A percentile compares a stretch with the other conserved stretches of the same genome.
phyloP scores from a whole-genome alignment of 441 rosid species.

The Gossypium gossypioides region DNA sequence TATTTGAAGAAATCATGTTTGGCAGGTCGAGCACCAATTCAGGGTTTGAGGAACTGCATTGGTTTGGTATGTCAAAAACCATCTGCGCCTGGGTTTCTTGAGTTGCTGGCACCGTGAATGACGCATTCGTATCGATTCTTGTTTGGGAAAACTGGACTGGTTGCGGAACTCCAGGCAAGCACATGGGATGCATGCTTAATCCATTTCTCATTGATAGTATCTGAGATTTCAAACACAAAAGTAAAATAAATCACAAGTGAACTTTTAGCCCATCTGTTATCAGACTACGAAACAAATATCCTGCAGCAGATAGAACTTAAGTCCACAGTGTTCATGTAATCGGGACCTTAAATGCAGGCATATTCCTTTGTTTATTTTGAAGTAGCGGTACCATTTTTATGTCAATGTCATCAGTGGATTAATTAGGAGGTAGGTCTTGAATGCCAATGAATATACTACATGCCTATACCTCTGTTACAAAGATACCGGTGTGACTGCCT shows the following conservation, averaged over 20 bases:
- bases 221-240: conserved; percentile 27
- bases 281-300: neutral
- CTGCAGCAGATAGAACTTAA: neutral
- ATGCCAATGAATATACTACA: no score
- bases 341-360: no score
- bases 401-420: no score
- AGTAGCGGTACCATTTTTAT: no score
- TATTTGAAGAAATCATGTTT: conserved; percentile 26
- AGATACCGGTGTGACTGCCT: no score
- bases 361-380: no score
- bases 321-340: neutral
- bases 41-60: conserved; percentile 26
- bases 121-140: conserved; percentile 19
- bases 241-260: conserved; percentile 7
- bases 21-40: conserved; percentile 27
- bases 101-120: conserved; percentile 21
- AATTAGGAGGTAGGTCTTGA: no score
- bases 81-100: conserved; percentile 26
- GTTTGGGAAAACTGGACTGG: conserved; percentile 40
- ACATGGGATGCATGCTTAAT: conserved; percentile 48
- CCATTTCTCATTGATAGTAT: conserved; percentile 77
- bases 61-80: conserved; percentile 27
- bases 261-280: neutral
- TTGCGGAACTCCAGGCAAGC: conserved; percentile 47
- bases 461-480: no score